These are phyloP conservation scores for Graphilbum ipis-grandicollis DNA, from an alignment of 2,329 filamentous ascomycete species.

Conservation along the genomic window DNA sequence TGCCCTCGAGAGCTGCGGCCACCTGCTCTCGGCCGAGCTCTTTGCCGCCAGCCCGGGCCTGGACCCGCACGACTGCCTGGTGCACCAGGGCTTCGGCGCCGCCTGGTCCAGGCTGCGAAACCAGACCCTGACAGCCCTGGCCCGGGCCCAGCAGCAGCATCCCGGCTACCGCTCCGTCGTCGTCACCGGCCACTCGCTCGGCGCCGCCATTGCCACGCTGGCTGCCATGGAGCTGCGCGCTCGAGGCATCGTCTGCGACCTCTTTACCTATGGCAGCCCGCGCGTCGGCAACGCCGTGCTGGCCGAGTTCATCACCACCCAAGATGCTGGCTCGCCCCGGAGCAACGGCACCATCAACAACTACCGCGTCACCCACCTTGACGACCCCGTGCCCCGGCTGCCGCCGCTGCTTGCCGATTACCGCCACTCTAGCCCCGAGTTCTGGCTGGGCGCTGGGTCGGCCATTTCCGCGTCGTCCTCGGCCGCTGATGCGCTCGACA, in stretches of 20 bases:
- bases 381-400: constrained; percentile 52
- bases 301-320: constrained; percentile 32
- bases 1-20: constrained; percentile 16
- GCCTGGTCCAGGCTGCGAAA: constrained; percentile 37
- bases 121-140: constrained; percentile 24
- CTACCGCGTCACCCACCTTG: constrained; percentile 48
- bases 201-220: constrained; percentile 45
- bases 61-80: constrained; percentile 26
- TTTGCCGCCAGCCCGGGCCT: not conserved
- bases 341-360: constrained; percentile 20
- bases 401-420: constrained; percentile 45
- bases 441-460: constrained; percentile 32
- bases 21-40: constrained; percentile 4
- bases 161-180: constrained; percentile 36
- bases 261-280: constrained; percentile 52
- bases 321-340: constrained; percentile 13
- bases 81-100: constrained; percentile 41
- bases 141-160: constrained; percentile 20
- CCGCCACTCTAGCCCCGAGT: constrained; percentile 52
- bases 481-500: no score
- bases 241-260: constrained; percentile 27
- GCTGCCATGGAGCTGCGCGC: constrained; percentile 37
- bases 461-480: constrained; percentile 11
- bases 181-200: constrained; percentile 52
- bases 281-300: constrained; percentile 43